Percentiles rank a stretch among this genome's conserved stretches.
Evolutionary conservation across 805 yeast genomes (phyloP).

Genomic region (Saccharomycodes ludwigii): DNA sequence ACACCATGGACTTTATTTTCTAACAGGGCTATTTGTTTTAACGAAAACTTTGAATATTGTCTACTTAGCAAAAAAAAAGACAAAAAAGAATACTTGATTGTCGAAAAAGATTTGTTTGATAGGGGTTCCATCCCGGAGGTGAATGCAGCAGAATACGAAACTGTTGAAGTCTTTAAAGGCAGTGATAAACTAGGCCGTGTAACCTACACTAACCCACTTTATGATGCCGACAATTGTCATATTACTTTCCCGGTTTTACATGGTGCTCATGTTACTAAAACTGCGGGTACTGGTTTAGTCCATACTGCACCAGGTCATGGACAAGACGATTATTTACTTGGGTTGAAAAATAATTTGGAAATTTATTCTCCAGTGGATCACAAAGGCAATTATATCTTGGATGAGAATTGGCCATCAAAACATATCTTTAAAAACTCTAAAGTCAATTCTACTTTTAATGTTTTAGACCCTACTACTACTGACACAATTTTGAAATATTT

Average conservation of each 20-base stretch:
- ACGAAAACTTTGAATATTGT: conserved; percentile 46
- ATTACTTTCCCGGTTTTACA: conserved; percentile 47
- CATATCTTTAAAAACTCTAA: conserved; percentile 1
- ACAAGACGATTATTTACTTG: conserved; percentile 74
- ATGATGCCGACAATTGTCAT: conserved; percentile 15
- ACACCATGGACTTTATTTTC: conserved; percentile 97
- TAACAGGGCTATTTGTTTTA: conserved; percentile 70
- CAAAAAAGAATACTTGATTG: conserved; percentile 36
- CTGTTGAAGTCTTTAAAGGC: conserved; percentile 12
- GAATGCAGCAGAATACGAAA: conserved; percentile 13
- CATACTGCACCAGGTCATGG: conserved; percentile 99
- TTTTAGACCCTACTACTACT: conserved; percentile 45
- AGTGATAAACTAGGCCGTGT: conserved; percentile 32
- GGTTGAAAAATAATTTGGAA: conserved; percentile 40
- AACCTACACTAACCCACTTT: conserved; percentile 46
- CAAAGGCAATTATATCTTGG: conserved; percentile 50
- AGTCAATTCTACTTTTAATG: conserved; percentile 35
- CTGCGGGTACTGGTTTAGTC: conserved; percentile 89
- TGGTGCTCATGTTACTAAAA: conserved; percentile 70
- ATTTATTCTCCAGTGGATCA: conserved; percentile 73
- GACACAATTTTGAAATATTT: conserved; percentile 32
- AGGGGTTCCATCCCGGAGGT: conserved; percentile 21
- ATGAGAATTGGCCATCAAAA: conserved; percentile 20
- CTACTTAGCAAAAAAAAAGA: conserved; percentile 24
- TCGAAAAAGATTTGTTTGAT: conserved; percentile 39